Evolutionary conservation across 2,329 filamentous ascomycete species (phyloP), one percentile per base, ranked within the genome.

Genomic region (Dichotomopilus funicola): DNA sequence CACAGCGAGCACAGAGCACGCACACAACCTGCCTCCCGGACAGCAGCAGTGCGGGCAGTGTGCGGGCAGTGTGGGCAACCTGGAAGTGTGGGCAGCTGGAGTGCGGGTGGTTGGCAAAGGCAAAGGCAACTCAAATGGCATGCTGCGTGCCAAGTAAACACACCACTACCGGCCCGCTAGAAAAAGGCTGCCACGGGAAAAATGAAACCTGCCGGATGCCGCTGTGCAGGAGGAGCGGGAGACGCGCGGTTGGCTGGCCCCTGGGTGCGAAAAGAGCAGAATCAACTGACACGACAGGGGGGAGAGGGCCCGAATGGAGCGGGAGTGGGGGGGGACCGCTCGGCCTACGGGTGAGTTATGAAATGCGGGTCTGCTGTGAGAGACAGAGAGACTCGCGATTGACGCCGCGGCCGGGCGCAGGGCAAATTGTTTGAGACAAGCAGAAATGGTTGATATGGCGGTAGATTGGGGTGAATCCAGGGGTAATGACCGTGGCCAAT

Each of bases 161-260:
- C 54, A 56, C 57, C 59, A 57, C 57, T 56, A 58, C 54, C 55
- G 53, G 55, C 41, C 53, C 37, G 31, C 13, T 58, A 61, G 59
- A 61, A 61, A 60, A 61, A 56, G 59, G 55, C 59, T 59, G 64
- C 36, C 53, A 60, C 62, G 60, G 60, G 44, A 61, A 58, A 55
- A 63, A 63, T 63, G 62, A 55, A 62, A 63, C 62, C 58, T 62
- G 59, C 58, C 57, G 57, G 60, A 44, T 47, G 53, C 56, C 54
- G 45, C 51, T 44, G 49, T 52, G 46, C 53, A 53, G 51, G 36
- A 44, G 54, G 36, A 44, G 54, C 43, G 50, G 48, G 43, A 52
- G 48, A n/a, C 51, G 51, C 47, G 46, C 42, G 45, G 19, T 27
- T 27, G 19, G 19, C 19, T 27, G 19, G 19, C 19, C 19, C 19